Percentiles rank a stretch among this genome's conserved stretches.
Conservation (phyloP, 495 filamentous ascomycete genomes). For the Penicillium lagena region DNA sequence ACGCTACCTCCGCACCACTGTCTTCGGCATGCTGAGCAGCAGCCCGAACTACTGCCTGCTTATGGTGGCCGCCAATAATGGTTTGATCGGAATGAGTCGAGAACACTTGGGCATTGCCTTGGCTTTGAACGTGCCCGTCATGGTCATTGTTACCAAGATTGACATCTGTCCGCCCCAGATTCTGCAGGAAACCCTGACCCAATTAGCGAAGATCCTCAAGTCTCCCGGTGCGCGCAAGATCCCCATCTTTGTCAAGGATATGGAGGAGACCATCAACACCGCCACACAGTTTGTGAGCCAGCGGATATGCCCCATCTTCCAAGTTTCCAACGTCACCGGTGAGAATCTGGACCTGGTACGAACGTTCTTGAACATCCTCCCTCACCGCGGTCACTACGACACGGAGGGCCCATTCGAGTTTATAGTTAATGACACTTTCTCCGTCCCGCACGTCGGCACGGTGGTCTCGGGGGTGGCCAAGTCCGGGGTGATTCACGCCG, state of each 20-base stretch:
- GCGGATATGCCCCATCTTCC: conserved; percentile 94
- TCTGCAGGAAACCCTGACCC: conserved; percentile 86
- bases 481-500: conserved; percentile 73
- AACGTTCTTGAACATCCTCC: conserved; percentile 91
- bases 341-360: conserved; percentile 75
- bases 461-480: conserved; percentile 95
- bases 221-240: conserved; percentile 91
- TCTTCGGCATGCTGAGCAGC: conserved; percentile 90
- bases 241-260: conserved; percentile 92
- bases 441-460: conserved; percentile 95
- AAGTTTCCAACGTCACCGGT: conserved; percentile 96
- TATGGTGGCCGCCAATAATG: conserved; percentile 98
- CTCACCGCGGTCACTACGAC: conserved; percentile 91
- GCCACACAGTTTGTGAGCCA: conserved; percentile 94
- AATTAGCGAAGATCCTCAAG: conserved; percentile 87
- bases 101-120: conserved; percentile 95
- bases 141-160: conserved; percentile 98
- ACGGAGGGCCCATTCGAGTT: conserved; percentile 87
- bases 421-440: conserved; percentile 95
- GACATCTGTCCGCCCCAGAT: conserved; percentile 98
- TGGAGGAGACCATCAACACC: conserved; percentile 87
- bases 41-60: conserved; percentile 96
- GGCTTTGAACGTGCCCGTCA: conserved; percentile 92
- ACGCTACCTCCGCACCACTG: conserved; percentile 89
- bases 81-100: conserved; percentile 94